Evolutionary conservation across 768 basidiomycete species (phyloP), one percentile per base, ranked within the genome.

Genomic region (Hemileccinum rubropunctum): DNA sequence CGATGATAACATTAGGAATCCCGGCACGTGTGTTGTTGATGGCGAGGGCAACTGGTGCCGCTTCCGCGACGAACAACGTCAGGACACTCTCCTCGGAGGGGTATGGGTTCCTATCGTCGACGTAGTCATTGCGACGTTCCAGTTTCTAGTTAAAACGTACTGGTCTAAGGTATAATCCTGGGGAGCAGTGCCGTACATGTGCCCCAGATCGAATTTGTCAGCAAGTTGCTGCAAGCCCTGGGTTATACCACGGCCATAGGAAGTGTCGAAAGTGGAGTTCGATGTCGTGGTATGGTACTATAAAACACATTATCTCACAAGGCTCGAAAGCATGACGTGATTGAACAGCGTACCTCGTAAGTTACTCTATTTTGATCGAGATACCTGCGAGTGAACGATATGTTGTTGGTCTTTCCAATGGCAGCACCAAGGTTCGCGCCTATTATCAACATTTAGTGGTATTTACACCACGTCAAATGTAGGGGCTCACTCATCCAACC

Each of bases 301-400:
- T 37, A 56, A 23, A n/a, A 4, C 12, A 3, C 12, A 21, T 28
- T 30, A 4, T 48, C 8, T 35, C 11, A 20, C 3, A 6, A 36
- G 7, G 8, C 30, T 38, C 18, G 15, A 26, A 15, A 32, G 23
- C 5, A 10, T 3, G 39, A 35, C 9, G 40, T 14, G 61, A 9
- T 27, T 33, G 15, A 26, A 6, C 3, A 33, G n/a, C 62, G n/a
- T 58, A 86, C 80, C 69, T 91, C 79, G 49, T 82, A 90, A 11
- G 84, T 86, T 26, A 86, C 80, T 21, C 85, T 80, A 62, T 92
- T 92, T 37, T 86, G 79, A 58, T 92, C 89, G 14, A 93, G 71
- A 62, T 93, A 92, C 26, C 89, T 76, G 26, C 90, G 75, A 28
- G 73, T 76, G 64, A 90, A 86, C 0, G 77, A 76, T 44, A 89